Base-by-base conservation (phyloP, 495 filamentous ascomycete species). In the Saxophila tyrrhenica region DNA sequence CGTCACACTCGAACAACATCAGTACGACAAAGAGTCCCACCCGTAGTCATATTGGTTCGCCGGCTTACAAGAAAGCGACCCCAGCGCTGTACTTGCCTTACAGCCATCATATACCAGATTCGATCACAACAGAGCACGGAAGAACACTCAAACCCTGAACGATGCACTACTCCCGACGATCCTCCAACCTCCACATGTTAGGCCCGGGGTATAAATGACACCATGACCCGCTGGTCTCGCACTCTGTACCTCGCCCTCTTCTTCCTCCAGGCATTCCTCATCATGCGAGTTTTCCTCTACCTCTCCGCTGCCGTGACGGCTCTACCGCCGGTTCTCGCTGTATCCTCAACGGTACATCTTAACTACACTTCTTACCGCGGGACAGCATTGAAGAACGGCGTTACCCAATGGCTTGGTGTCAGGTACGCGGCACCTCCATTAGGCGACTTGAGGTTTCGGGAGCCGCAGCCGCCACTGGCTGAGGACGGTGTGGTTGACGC, bases 381-480 rank as follows among this genome's bases (percentile, higher is more conserved):
- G 16, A 47, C 39, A 11, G 29, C 53, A 21, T 45, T 59, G 0
- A 23, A 55, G 13, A 72, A 70, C 56, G 79, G 78, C 19, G 64
- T 84, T 43, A 73, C 72, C 0, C 74, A 82, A 63, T 86, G 81
- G 80, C 69, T 83, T 9, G 82, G 82, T 2, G 77, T 86, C 42
- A 79, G 82, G 21, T 86, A 73, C 69, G 82, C 81, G 25, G 77
- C 79, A 17, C 66, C 80, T 20, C 79, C 82, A 9, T 50, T 79
- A 22, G 79, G 78, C 0, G 56, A 71, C 10, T 64, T 84, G 56
- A 75, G 82, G 13, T 86, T 85, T 62, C 69, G 71, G 44, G 75
- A 75, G 23, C 82, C 82, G 15, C 67, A 74, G 39, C 75, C 82
- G 58, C 80, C 82, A 3, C 55, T 62, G 16, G 51, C 53, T n/a